Base-by-base conservation (phyloP, 805 yeast genomes). In the Candida xiaguanensis region DNA sequence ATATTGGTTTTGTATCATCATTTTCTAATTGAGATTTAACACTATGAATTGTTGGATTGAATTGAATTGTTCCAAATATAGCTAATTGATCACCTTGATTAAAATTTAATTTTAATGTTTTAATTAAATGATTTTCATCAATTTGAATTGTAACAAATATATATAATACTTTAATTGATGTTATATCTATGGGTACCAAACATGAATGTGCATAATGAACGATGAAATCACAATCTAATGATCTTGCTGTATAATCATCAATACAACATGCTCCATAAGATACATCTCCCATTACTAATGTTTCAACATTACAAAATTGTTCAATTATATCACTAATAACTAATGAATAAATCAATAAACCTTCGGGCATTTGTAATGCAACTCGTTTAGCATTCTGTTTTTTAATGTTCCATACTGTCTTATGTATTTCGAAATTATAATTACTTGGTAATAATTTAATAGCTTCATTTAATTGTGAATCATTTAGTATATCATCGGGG, bases 221-320 rank as follows among this genome's bases (percentile, higher is more conserved):
- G 43, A 93, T 80, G 53, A 90, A 84, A 56, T 93, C 99, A 63
- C 99, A 93, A 35, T 85, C 96, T 19, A 93, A 62, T 0, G 98
- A 80, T 46, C 90, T 71, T 2, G 99, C 99, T 0, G 99, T 90
- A 56, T 73, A 93, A 56, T 93, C 99, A 58, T 93, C 99, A 33
- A 93, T 89, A 63, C 99, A 93, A 58, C 99, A 93, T 0, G 99
- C 99, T 31, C 99, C 99, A 55, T 93, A 93, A 0, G 97, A 87
- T 0, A 93, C 99, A 59, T 93, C 99, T 2, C 99, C 99, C 99
- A 93, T 93, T 2, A 91, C 93, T 1, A 93, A 70, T 0, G 90
- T 85, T 54, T 90, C 96, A 38, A 84, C 88, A 2, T 67, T 62
- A 58, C 97, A 90, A 51, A 93, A 91, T 59, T 90, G 96, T 54